Evolutionary conservation across 805 yeast species (phyloP), one percentile per base, ranked within the genome.

Genomic region (Wickerhamomyces chambardii): DNA sequence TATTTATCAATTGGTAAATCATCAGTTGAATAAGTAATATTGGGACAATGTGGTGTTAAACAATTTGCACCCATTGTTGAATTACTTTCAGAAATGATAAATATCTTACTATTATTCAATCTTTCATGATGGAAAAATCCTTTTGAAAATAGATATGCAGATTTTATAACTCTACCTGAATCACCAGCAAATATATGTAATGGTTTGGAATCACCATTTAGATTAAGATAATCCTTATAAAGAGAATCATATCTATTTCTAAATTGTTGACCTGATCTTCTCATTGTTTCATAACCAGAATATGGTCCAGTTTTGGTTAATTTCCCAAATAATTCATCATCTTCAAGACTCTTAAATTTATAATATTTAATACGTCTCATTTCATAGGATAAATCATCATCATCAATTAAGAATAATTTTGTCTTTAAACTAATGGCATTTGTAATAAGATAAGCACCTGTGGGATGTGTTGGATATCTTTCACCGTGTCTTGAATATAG

Each of bases 401-500:
- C 29, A 28, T 28, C 16, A 28, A 15, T 15, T 6, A 6, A 14
- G 15, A 15, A 28, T 28, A 28, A 28, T 28, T 11, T 24, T 12
- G 7, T 12, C 17, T 56, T 55, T 35, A 75, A 59, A 22, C 66
- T 33, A 10, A 17, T 34, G 2, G 45, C 19, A 11, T 38, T 18
- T 29, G 43, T 42, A 6, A 36, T 35, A 6, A 51, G 36, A 3
- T 37, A 31, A 6, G 28, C 22, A n/a, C 55, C 56, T 21, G 32
- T 40, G 8, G 31, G 33, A 18, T 36, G 35, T 10, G 60, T 58
- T 12, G 73, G 77, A 49, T 59, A 75, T 35, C 83, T 61, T 48
- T 74, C 83, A 14, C 81, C 82, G 41, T 76, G 83, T 43, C 83
- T 65, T 37, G 64, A 58, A 27, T 68, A 44, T 43, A 68, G 48